These are phyloP conservation scores for Tremellales sp. DNA, from an alignment of 1,284 basidiomycete genomes.

Conservation along the genomic window DNA sequence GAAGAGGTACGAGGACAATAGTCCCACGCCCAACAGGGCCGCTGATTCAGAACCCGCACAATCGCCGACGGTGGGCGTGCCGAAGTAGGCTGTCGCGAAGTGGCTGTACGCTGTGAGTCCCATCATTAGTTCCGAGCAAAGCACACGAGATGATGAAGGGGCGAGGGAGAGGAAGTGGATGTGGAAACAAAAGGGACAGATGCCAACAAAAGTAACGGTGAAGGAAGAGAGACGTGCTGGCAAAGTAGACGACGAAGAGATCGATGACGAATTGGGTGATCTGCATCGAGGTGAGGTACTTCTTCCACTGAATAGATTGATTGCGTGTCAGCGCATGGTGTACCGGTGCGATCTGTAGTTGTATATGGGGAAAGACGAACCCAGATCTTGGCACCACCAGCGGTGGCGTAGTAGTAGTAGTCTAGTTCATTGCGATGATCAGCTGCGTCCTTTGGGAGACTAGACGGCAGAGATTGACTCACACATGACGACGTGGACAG, in stretches of 20 bases:
- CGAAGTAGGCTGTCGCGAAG: slow-evolving; percentile 65
- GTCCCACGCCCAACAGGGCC: slow-evolving; percentile 80
- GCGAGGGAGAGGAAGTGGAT: not conserved
- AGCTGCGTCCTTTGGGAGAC: slow-evolving; percentile 2
- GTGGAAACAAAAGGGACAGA: slow-evolving; percentile 19
- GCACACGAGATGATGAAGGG: not conserved
- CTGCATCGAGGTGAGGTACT: slow-evolving; percentile 86
- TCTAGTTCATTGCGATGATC: slow-evolving; percentile 52
- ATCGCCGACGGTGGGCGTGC: slow-evolving; percentile 65
- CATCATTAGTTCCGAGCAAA: not conserved
- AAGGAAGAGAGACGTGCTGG: slow-evolving; percentile 61
- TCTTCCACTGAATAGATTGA: slow-evolving; percentile 30
- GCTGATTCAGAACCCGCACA: slow-evolving; percentile 87
- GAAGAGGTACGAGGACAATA: slow-evolving; percentile 83
- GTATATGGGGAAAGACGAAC: slow-evolving; percentile 50
- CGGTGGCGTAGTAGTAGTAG: slow-evolving; percentile 97
- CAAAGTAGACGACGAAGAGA: slow-evolving; percentile 83
- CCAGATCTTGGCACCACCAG: slow-evolving; percentile 93
- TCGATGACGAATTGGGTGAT: slow-evolving; percentile 94
- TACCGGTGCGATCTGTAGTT: not conserved
- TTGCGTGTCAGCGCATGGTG: slow-evolving; percentile 2
- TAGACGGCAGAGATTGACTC: slow-evolving; percentile 44
- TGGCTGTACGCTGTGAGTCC: slow-evolving; percentile 65
- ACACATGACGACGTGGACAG: slow-evolving; percentile 99
- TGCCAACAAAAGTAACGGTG: slow-evolving; percentile 52